These are phyloP conservation scores for Puccinia polysora DNA, from an alignment of 1,284 basidiomycete genomes.

Conservation along the genomic window DNA sequence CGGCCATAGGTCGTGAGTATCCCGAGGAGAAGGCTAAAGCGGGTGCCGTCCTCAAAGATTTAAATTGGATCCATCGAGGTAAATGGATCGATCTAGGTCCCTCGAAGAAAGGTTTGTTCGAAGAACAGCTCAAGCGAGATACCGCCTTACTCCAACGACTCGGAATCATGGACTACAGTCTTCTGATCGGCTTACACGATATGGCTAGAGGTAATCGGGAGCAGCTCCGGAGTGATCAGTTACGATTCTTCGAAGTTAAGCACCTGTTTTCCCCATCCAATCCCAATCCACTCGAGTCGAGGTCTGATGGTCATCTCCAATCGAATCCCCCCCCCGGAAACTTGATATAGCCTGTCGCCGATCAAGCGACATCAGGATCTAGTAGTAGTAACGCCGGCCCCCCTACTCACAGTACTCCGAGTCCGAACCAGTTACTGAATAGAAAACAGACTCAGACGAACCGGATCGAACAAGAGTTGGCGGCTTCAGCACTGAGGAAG, in stretches of 20 bases:
- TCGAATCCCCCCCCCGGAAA: neutral
- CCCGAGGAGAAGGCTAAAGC: slow-evolving; percentile 76
- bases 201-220: slow-evolving; percentile 85
- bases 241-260: slow-evolving; percentile 82
- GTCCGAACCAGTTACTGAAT: slow-evolving; percentile 16
- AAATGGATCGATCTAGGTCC: slow-evolving; percentile 82
- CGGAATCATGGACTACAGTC: slow-evolving; percentile 91
- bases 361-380: neutral
- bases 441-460: slow-evolving; percentile 58
- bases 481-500: slow-evolving; percentile 75
- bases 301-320: slow-evolving; percentile 29
- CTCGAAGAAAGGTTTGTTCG: slow-evolving; percentile 82
- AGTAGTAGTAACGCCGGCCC: neutral
- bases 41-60: slow-evolving; percentile 84
- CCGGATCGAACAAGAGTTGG: slow-evolving; percentile 62
- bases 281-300: no score
- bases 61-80: slow-evolving; percentile 86
- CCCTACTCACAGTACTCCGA: neutral
- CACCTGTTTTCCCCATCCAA: slow-evolving; percentile 12
- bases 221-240: slow-evolving; percentile 78
- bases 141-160: slow-evolving; percentile 75
- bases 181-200: slow-evolving; percentile 90
- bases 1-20: slow-evolving; percentile 80
- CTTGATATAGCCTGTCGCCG: neutral
- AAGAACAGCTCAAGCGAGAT: slow-evolving; percentile 82